A percentile compares a stretch with the other conserved stretches of the same genome.
Evolutionary conservation across 2,329 filamentous ascomycete genomes (phyloP).

Genomic region (Zarea fungicola): DNA sequence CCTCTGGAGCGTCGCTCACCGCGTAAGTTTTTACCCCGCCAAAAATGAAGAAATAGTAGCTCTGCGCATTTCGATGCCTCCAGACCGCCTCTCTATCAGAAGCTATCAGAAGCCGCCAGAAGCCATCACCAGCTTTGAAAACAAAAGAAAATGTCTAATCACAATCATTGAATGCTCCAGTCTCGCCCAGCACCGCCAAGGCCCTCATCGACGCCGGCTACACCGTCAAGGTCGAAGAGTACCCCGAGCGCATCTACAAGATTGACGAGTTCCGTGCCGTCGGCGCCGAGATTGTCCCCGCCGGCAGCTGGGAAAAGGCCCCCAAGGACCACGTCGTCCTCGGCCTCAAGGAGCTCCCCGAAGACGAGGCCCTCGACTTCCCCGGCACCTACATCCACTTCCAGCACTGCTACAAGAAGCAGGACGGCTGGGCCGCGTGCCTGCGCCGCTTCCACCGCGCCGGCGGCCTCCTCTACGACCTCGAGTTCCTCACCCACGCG

Average conservation of each 20-base stretch:
- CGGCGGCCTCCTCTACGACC: slow-evolving; percentile 71
- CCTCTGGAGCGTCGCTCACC: slow-evolving; percentile 15
- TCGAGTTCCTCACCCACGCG: slow-evolving; percentile 79
- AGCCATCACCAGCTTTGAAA: background rate
- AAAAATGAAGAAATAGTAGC: too few species aligned
- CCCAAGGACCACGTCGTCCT: slow-evolving; percentile 66
- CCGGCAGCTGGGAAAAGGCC: slow-evolving; percentile 63
- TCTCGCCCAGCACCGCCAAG: slow-evolving; percentile 23
- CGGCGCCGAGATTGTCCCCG: slow-evolving; percentile 60
- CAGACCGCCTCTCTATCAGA: background rate
- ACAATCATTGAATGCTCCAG: too few species aligned
- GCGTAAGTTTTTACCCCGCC: background rate
- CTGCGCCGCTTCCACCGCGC: slow-evolving; percentile 47
- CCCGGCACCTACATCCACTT: slow-evolving; percentile 69
- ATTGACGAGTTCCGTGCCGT: slow-evolving; percentile 55
- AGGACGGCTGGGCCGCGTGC: slow-evolving; percentile 71
- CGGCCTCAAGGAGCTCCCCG: slow-evolving; percentile 72
- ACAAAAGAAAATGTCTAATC: background rate
- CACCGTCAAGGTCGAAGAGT: slow-evolving; percentile 60
- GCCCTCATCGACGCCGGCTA: slow-evolving; percentile 62
- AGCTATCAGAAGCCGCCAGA: background rate
- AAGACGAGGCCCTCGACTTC: too few species aligned
- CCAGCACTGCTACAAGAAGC: slow-evolving; percentile 66
- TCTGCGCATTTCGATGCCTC: too few species aligned
- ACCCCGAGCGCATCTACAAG: slow-evolving; percentile 58